A percentile compares a stretch with the other conserved stretches of the same genome.
These are phyloP conservation scores for Babesia ovata DNA, from an alignment of 169 alveolate genomes.

Conservation along the genomic window DNA sequence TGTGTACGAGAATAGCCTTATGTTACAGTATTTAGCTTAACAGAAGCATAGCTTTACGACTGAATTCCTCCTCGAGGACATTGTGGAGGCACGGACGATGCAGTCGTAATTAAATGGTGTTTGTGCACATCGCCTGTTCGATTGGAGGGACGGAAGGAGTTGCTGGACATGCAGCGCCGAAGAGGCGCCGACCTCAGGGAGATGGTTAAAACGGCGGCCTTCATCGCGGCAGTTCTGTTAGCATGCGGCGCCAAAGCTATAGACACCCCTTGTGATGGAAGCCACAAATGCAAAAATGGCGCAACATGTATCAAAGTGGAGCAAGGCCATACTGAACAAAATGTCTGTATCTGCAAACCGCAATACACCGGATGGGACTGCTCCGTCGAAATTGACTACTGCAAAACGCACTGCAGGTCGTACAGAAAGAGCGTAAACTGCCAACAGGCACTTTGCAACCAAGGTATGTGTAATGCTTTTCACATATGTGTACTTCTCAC, in stretches of 20 bases:
- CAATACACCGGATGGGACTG: conserved; percentile 71
- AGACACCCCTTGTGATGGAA: conserved; percentile 40
- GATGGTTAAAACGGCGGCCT: background rate
- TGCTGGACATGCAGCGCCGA: no score
- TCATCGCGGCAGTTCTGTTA: background rate
- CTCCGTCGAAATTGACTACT: conserved; percentile 45
- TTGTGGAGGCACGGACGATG: no score
- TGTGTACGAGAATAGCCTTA: no score
- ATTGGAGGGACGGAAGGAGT: no score
- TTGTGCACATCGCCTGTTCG: no score
- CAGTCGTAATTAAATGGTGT: no score
- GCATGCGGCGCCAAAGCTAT: background rate
- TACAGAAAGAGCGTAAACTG: conserved; percentile 48
- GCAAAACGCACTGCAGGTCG: conserved; percentile 64
- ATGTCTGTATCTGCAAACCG: conserved; percentile 59
- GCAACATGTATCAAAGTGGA: conserved; percentile 44
- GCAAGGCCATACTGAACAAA: background rate
- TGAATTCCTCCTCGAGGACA: no score
- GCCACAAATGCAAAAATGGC: conserved; percentile 35
- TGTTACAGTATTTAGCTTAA: no score
- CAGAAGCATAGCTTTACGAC: no score
- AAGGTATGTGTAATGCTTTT: conserved; percentile 38
- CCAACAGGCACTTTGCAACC: conserved; percentile 62
- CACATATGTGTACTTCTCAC: background rate
- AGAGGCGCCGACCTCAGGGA: background rate